These are phyloP conservation scores for Trichoderma koningiopsis DNA, from an alignment of 2,329 filamentous ascomycete genomes.

Conservation along the genomic window DNA sequence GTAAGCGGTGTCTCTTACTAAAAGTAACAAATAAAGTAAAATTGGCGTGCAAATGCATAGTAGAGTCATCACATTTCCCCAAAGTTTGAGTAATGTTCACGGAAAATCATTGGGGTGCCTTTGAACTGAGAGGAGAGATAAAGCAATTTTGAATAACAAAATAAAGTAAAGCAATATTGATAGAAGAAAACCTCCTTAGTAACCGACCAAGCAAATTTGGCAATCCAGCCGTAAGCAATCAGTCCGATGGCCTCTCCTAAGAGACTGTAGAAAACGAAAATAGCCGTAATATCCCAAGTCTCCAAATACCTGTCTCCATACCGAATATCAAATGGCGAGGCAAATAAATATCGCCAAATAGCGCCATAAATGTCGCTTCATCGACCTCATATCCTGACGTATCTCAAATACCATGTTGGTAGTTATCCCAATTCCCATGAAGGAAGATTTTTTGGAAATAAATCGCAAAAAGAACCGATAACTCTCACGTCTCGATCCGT, in stretches of 20 bases:
- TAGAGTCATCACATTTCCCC: neutral
- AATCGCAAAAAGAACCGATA: no score
- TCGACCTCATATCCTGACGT: neutral
- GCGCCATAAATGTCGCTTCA: neutral
- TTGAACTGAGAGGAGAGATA: neutral
- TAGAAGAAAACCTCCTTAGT: neutral
- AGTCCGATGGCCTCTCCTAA: neutral
- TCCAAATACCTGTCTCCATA: neutral
- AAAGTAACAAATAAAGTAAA: neutral
- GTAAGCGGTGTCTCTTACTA: slow-evolving; percentile 46
- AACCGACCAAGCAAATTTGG: neutral
- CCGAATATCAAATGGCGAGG: neutral
- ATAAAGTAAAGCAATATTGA: neutral
- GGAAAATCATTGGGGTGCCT: neutral
- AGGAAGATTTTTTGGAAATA: no score
- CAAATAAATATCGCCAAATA: neutral
- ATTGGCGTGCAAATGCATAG: neutral
- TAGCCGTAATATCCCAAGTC: neutral
- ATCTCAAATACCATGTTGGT: neutral
- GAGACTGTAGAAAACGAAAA: neutral
- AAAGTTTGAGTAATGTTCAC: neutral
- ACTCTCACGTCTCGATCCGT: neutral
- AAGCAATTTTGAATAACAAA: slow-evolving; percentile 7
- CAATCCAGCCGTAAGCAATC: neutral
- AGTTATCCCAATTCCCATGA: neutral